Base-by-base conservation (phyloP, 2,329 filamentous ascomycete genomes). In the Cercospora citrullina region DNA sequence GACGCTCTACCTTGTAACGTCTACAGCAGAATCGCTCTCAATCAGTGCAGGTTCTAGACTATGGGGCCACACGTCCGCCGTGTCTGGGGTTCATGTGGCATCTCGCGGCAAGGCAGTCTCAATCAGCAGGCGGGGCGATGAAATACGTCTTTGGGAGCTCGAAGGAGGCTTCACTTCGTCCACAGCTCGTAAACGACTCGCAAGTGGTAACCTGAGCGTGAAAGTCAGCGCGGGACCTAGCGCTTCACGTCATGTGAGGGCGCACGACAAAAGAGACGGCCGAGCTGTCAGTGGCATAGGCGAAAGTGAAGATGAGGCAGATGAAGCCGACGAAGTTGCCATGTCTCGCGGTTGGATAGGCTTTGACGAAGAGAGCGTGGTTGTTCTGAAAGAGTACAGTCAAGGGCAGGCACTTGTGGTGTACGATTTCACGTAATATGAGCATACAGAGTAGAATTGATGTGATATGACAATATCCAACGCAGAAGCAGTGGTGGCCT, bases 281-380 rank as follows among this genome's bases (percentile, higher is more conserved):
- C 64, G 73, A 36, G 28, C 53, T 23, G n/a, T 69, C 51, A 26
- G 45, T 63, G 42, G 45, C 67, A 21, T 18, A 33, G 9, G 18
- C 62, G 9, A 55, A n/a, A 14, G 33, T 59, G 31, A 18, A 33
- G 18, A 48, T n/a, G 28, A 18, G 26, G 31, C 65, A 28, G 48
- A 66, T 7, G 73, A 75, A 51, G 59, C 57, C 26, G 55, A 71
- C 8, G 76, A 77, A 57, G 71, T 81, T 14, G 78, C 80, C 4
- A 77, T 84, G 5, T 84, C 81, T 45, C 79, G 84, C 69, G 84
- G 85, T 62, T 94, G 91, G 87, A 88, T 97, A 8, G 92, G 92
- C 0, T 97, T 97, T 75, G 93, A 97, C 75, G 92, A 96, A 53
- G 92, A 96, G 79, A 93, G 93, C 81, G 91, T 97, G n/a, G 89